A percentile compares a stretch with the other conserved stretches of the same genome.
These are phyloP conservation scores for barrel medic (Medicago truncatula) DNA, from an alignment of 306 rosid species.

Conservation along the genomic window MtrunA17r5.0-ANR NC_053048.1:46388501-46389000, in stretches of 20 bases:
- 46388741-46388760: too few species aligned
- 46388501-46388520: conserved; percentile 88
- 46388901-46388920: conserved; percentile 55
- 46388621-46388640: conserved; percentile 80
- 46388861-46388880: conserved; percentile 61
- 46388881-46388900: conserved; percentile 68
- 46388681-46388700: neutral
- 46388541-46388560: conserved; percentile 95
- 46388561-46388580: conserved; percentile 97
- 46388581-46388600: conserved; percentile 92
- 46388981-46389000: conserved; percentile 29
- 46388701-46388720: conserved; percentile 20
- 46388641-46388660: conserved; percentile 61
- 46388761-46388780: neutral
- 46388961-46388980: conserved; percentile 21
- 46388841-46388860: conserved; percentile 67
- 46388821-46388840: conserved; percentile 45
- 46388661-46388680: conserved; percentile 57
- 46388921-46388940: conserved; percentile 18
- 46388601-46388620: conserved; percentile 80
- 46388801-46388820: neutral
- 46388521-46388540: conserved; percentile 94
- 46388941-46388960: conserved; percentile 23
- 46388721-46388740: conserved; percentile 6
- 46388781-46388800: neutral